Evolutionary conservation across 495 filamentous ascomycete genomes (phyloP).

Genomic region (Clohesyomyces aquaticus): DNA sequence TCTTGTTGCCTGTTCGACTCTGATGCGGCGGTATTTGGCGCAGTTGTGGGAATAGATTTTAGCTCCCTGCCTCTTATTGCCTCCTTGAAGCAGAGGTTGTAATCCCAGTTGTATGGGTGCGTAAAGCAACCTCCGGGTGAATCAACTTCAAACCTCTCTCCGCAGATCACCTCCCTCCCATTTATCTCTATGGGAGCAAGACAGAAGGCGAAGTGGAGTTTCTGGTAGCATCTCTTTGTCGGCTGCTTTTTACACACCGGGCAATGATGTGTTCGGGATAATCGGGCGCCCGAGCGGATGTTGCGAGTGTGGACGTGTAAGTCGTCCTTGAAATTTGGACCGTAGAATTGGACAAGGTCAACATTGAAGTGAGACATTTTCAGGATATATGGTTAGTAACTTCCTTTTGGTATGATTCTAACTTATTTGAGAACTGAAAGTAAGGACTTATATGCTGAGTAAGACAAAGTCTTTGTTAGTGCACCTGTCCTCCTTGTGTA

Average conservation of each 20-base stretch:
- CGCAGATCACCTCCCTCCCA: neutral
- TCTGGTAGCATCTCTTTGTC: neutral
- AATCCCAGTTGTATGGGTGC: neutral
- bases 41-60: neutral
- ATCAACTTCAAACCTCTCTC: neutral
- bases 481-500: too few species aligned
- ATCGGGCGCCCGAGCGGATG: neutral
- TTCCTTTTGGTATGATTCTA: too few species aligned
- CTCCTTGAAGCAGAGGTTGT: neutral
- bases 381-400: too few species aligned
- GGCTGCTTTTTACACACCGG: neutral
- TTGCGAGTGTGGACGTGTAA: neutral
- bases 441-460: too few species aligned
- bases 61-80: neutral
- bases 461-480: too few species aligned
- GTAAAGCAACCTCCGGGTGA: neutral
- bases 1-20: neutral
- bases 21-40: neutral
- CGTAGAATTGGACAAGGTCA: too few species aligned
- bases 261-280: neutral
- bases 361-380: too few species aligned
- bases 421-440: too few species aligned
- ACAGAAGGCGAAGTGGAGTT: conserved; percentile 1
- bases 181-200: neutral
- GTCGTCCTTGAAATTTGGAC: too few species aligned